Evolutionary conservation across 345 rosid genomes (phyloP), one percentile per base, ranked within the genome.

Genomic region (Brassica carinata): DNA sequence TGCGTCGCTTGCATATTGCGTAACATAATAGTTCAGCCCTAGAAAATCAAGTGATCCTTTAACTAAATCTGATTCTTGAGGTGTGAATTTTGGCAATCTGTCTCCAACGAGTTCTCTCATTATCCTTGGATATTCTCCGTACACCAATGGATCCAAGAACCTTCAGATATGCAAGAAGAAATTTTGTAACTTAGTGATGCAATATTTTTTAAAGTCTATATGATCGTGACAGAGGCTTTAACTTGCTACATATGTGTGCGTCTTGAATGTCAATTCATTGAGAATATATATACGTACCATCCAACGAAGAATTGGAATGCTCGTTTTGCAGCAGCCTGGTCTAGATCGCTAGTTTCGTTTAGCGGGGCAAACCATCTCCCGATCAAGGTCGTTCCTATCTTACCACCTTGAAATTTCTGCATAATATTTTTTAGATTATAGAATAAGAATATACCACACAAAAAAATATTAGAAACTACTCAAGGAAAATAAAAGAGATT

Each of bases 11-110:
- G 85, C 77, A 78, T 78, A 83, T 63, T 59, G 71, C 27, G 83
- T 78, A 62, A 71, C 30, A 53, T 78, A 82, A 43, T 82, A 78
- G 68, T 82, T 33, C 10, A 82, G 26, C 11, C 85, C 82, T 9
- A 78, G 64, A 58, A 78, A 82, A 64, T 82, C 85, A 33, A 82
- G 66, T 9, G 85, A 78, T 45, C 77, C 85, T 40, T 59, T 82
- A 4, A 78, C 62, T 23, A 82, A 23, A 17, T 34, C 75, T 2
- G 82, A 79, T 34, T 82, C 53, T 1, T 1, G 8, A 11, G 51
- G 43, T 18, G 71, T 58, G 65, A 58, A 82, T 51, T 7, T 55
- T 5, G 74, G 81, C 68, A 82, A 30, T 55, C 75, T 72, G 26
- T 69, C 64, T 61, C 77, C 81, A 3, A 81, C 61, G 4, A 34